Evolutionary conservation across 805 yeast genomes (phyloP).

Genomic region (Tetrapisispora phaffii): DNA sequence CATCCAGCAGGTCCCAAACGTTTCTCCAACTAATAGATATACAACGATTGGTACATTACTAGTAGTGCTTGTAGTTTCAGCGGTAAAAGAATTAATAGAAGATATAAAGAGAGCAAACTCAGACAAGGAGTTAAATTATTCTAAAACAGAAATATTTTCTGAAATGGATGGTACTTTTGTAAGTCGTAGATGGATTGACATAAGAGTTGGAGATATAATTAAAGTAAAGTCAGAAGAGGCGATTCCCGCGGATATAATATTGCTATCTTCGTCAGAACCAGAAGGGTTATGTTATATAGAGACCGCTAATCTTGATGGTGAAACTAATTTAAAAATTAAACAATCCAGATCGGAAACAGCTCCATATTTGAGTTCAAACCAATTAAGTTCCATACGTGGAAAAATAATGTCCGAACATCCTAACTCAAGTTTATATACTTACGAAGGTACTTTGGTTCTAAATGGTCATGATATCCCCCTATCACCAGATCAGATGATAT

Average conservation of each 20-base stretch:
- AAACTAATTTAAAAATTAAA: constrained; percentile 90
- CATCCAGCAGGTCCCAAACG: constrained; percentile 95
- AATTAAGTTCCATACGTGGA: constrained; percentile 45
- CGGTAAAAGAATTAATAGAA: constrained; percentile 82
- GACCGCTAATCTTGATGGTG: constrained; percentile 96
- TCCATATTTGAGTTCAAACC: constrained; percentile 54
- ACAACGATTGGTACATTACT: constrained; percentile 89
- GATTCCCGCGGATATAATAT: constrained; percentile 83
- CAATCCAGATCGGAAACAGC: constrained; percentile 78
- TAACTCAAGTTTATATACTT: constrained; percentile 85
- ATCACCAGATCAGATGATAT: constrained; percentile 80
- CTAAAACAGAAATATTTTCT: constrained; percentile 56
- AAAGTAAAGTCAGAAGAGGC: constrained; percentile 79
- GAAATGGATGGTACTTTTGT: constrained; percentile 55
- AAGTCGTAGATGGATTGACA: constrained; percentile 70
- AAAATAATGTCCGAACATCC: constrained; percentile 80
- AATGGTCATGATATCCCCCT: constrained; percentile 57
- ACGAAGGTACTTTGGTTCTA: constrained; percentile 70
- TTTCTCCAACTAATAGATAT: constrained; percentile 90
- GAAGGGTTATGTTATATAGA: constrained; percentile 96
- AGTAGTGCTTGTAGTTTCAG: constrained; percentile 82
- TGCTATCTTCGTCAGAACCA: constrained; percentile 90
- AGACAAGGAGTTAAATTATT: constrained; percentile 79
- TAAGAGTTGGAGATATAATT: constrained; percentile 85
- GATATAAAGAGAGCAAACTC: constrained; percentile 82